Percentiles rank a stretch among this genome's conserved stretches.
phyloP scores from a whole-genome alignment of 306 rosid genomes.

The Dryas drummondii region DNA sequence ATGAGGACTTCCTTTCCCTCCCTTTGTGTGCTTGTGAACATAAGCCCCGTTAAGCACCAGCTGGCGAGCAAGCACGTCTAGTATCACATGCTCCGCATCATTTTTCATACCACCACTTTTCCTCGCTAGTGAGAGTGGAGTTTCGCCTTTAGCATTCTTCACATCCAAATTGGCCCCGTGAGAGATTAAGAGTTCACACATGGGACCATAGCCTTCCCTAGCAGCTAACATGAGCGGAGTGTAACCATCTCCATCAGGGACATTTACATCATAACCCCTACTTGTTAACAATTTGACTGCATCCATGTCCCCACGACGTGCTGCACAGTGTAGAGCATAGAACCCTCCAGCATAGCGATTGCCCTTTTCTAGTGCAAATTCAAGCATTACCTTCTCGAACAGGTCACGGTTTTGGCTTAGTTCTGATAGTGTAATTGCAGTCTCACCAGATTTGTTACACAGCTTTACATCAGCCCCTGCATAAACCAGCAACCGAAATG shows the following conservation, averaged over 20 bases:
- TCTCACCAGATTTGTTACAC: slow-evolving; percentile 66
- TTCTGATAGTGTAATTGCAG: slow-evolving; percentile 63
- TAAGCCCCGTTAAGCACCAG: slow-evolving; percentile 52
- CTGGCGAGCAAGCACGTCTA: slow-evolving; percentile 67
- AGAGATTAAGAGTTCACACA: slow-evolving; percentile 66
- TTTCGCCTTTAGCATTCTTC: slow-evolving; percentile 66
- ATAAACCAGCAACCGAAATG: slow-evolving; percentile 71
- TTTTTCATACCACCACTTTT: slow-evolving; percentile 36
- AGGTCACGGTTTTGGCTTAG: slow-evolving; percentile 55
- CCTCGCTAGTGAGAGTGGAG: slow-evolving; percentile 66
- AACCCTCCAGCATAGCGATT: slow-evolving; percentile 63
- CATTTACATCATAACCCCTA: slow-evolving; percentile 78
- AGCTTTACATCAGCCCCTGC: slow-evolving; percentile 87
- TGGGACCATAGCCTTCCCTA: slow-evolving; percentile 70
- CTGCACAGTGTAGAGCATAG: slow-evolving; percentile 85
- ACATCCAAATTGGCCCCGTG: slow-evolving; percentile 54
- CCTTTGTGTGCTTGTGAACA: slow-evolving; percentile 75
- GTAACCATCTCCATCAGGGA: slow-evolving; percentile 69
- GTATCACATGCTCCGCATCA: slow-evolving; percentile 56
- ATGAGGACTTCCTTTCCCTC: slow-evolving; percentile 75
- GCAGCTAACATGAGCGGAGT: slow-evolving; percentile 96
- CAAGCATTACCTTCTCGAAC: slow-evolving; percentile 86
- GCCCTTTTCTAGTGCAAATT: slow-evolving; percentile 82
- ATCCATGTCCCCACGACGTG: slow-evolving; percentile 77
- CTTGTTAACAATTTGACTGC: slow-evolving; percentile 69